Evolutionary conservation across 805 yeast genomes (phyloP).

Genomic region (Hemisphaericaspora nanyangensis): DNA sequence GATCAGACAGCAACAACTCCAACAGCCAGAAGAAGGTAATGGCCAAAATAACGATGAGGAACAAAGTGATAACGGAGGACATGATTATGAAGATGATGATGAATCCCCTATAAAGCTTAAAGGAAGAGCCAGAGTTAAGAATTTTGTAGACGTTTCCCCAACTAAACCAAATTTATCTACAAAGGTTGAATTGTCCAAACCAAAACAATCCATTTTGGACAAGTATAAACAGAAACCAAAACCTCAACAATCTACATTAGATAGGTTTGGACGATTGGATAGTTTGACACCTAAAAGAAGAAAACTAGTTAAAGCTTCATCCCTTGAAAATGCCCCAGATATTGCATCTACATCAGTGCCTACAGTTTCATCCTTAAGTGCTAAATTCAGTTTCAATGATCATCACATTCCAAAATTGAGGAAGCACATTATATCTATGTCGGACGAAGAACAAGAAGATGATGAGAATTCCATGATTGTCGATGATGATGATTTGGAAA

Average conservation of each 20-base stretch:
- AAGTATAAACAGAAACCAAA: constrained; percentile 34
- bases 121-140: constrained; percentile 29
- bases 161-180: constrained; percentile 20
- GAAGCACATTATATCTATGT: constrained; percentile 3
- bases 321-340: constrained; percentile 7
- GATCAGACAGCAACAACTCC: constrained; percentile 5
- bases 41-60: constrained; percentile 3
- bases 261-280: constrained; percentile 9
- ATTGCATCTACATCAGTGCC: constrained; percentile 5
- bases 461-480: constrained; percentile 11
- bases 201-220: constrained; percentile 41
- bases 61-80: constrained; percentile 3
- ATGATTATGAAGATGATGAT: constrained; percentile 28
- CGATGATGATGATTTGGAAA: constrained; percentile 35
- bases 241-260: constrained; percentile 29
- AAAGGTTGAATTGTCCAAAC: constrained; percentile 36
- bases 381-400: constrained; percentile 7
- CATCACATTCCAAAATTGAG: constrained; percentile 7
- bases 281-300: constrained; percentile 23
- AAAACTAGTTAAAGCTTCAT: constrained; percentile 28
- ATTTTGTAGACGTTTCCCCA: constrained; percentile 16
- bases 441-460: constrained; percentile 19
- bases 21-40: constrained; percentile 1
- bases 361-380: constrained; percentile 9
- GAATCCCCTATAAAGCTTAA: constrained; percentile 32